Percentiles rank a stretch among this genome's conserved stretches.
These are phyloP conservation scores for Arachis hypogaea DNA, from an alignment of 306 rosid species.

Conservation along the genomic window DNA sequence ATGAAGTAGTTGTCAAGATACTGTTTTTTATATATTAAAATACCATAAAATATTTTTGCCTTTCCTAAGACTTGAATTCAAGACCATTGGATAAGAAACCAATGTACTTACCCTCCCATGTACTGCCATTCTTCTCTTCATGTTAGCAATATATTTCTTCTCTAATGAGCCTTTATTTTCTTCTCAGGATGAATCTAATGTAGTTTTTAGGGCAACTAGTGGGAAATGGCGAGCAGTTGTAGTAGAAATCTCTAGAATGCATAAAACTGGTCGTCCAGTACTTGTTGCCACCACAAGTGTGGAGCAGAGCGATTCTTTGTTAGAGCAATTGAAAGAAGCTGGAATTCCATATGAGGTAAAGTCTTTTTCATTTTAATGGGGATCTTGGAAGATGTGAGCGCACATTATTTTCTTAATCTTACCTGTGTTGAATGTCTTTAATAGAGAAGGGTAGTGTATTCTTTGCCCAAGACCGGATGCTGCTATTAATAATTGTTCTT, in stretches of 20 bases:
- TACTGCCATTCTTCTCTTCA: too few species aligned
- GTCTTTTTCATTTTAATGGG: constrained; percentile 31
- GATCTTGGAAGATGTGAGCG: constrained; percentile 6
- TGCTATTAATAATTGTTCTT: constrained; percentile 25
- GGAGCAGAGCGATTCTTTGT: constrained; percentile 92
- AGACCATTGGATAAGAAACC: too few species aligned
- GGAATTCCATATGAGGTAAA: constrained; percentile 89
- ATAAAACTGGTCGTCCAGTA: constrained; percentile 93
- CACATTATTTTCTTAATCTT: constrained; percentile 28
- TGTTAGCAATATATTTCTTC: too few species aligned
- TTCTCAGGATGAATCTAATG: constrained; percentile 92
- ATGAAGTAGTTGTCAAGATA: constrained; percentile 16
- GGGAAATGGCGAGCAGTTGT: constrained; percentile 99
- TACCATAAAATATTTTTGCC: too few species aligned
- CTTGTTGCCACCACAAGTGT: constrained; percentile 99
- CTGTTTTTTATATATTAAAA: too few species aligned
- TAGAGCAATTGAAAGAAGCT: constrained; percentile 82
- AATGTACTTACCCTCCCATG: too few species aligned
- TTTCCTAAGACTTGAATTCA: too few species aligned
- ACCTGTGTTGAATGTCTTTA: constrained; percentile 17
- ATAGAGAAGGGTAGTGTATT: constrained; percentile 19
- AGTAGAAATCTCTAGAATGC: constrained; percentile 95
- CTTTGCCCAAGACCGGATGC: constrained; percentile 12
- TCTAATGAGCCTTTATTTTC: constrained; percentile 44
- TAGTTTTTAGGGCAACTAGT: constrained; percentile 85